Conservation (phyloP, 2,329 filamentous ascomycete genomes). For the Clonostachys byssicola region DNA sequence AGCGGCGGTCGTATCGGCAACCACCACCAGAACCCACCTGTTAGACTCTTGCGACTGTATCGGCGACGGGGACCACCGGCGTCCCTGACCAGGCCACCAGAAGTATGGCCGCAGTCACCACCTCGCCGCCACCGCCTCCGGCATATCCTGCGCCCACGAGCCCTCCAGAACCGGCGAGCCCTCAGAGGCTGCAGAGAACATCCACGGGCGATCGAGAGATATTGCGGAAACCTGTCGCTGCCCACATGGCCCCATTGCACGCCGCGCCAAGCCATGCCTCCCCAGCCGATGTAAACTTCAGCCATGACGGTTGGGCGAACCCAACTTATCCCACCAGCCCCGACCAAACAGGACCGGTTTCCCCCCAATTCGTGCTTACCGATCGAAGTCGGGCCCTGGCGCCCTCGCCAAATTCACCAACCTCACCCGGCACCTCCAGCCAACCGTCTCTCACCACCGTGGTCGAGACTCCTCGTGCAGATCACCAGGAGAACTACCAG, state of each 20-base stretch:
- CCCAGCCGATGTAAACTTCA: conserved; percentile 51
- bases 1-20: no score
- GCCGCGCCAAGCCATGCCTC: conserved; percentile 20
- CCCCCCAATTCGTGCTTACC: conserved; percentile 12
- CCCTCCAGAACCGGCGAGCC: conserved; percentile 6
- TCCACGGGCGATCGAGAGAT: conserved; percentile 5
- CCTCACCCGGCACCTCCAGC: no score
- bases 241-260: conserved; percentile 1
- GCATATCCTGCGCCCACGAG: conserved; percentile 18
- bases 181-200: conserved; percentile 7
- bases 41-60: no score
- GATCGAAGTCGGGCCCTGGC: conserved; percentile 10
- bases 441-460: no score
- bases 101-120: conserved; percentile 25
- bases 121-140: conserved; percentile 26
- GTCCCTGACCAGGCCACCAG: background rate
- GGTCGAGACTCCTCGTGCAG: background rate
- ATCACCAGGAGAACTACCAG: conserved; percentile 4
- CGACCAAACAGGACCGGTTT: conserved; percentile 26
- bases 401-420: background rate
- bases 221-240: conserved; percentile 28
- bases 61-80: background rate
- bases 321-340: conserved; percentile 45
- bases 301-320: conserved; percentile 45
- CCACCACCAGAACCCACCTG: no score